A percentile compares a stretch with the other conserved stretches of the same genome.
Evolutionary conservation across 371 early-diverging fungal species (phyloP).

Genomic region (Blakeslea trispora): DNA sequence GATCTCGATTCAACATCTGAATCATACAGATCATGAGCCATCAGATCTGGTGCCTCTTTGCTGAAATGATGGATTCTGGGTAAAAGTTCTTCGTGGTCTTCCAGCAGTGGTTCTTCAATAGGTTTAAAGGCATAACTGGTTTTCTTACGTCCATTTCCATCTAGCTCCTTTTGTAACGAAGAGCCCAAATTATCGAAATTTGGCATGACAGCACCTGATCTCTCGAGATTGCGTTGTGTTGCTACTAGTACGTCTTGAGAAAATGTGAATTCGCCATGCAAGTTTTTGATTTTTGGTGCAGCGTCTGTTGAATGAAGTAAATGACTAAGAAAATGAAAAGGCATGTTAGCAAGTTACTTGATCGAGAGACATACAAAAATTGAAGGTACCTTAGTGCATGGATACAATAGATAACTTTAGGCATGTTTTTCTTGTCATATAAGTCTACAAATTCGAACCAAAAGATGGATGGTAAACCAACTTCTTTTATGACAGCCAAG

Average conservation of each 20-base stretch:
- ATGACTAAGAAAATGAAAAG: constrained; percentile 60
- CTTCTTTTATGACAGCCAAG: constrained; percentile 76
- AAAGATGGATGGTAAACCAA: constrained; percentile 91
- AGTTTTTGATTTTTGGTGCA: constrained; percentile 90
- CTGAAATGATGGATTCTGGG: constrained; percentile 1
- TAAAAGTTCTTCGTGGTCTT: constrained; percentile 1
- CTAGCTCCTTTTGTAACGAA: constrained; percentile 73
- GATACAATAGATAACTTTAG: constrained; percentile 99
- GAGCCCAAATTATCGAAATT: constrained; percentile 77
- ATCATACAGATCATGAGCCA: constrained; percentile 16
- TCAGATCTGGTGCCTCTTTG: constrained; percentile 6
- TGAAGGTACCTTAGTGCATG: constrained; percentile 90
- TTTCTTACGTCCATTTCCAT: constrained; percentile 5
- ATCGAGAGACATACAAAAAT: not conserved
- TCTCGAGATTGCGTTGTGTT: constrained; percentile 85
- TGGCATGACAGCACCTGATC: constrained; percentile 79
- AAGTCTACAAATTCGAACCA: constrained; percentile 98
- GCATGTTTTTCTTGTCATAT: constrained; percentile 99
- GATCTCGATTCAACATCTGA: constrained; percentile 22
- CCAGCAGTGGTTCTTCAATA: constrained; percentile 16
- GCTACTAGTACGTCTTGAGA: constrained; percentile 85
- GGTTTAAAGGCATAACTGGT: constrained; percentile 11
- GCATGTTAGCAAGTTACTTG: no score
- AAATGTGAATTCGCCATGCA: constrained; percentile 89
- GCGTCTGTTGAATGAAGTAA: constrained; percentile 82